Base-by-base conservation (phyloP, 768 basidiomycete species). In the Leucogyrophana mollusca region DNA sequence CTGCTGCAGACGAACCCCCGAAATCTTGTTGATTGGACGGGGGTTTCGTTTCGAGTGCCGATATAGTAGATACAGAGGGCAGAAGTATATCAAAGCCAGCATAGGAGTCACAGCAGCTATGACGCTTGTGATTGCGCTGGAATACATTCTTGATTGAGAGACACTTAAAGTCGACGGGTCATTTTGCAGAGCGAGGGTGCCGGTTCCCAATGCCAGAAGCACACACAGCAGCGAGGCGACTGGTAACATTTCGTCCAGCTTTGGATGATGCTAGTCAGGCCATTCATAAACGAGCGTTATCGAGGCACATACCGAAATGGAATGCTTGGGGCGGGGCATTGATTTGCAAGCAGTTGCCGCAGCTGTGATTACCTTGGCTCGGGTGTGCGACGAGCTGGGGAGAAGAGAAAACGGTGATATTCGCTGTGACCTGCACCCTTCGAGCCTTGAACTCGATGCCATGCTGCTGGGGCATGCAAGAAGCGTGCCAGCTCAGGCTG, bases 51-150 rank as follows among this genome's bases (percentile, higher is more conserved):
- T 65, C 0, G 73, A 70, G 49, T 73, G 72, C 14, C 73, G 70
- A 52, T 76, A 74, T 7, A 72, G 67, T 68, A 78, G 72, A 16
- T 77, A 76, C 23, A 84, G 55, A 9, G 69, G 69, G 14, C 71
- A 74, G 47, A 82, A 65, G 58, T 82, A 85, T 18, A 73, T 62
- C 20, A 77, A 59, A 0, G 65, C 63, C 16, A 68, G 37, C 56
- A 70, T 59, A 5, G 69, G 59, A 10, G 62, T 58, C 20, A 68
- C 60, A 13, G 68, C 64, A 18, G 65, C 61, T 43, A 71, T 64
- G 27, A 67, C 43, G 22, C 64, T 68, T 3, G 68, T 64, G 39
- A 67, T 69, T 47, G 66, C 63, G 34, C 65, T 68, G 2, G 65
- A 62, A 34, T 65, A 65, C 52, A 65, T 62, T 47, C 59, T 64